phyloP scores from a whole-genome alignment of 1,284 basidiomycete genomes.

The Malassezia japonica region DNA sequence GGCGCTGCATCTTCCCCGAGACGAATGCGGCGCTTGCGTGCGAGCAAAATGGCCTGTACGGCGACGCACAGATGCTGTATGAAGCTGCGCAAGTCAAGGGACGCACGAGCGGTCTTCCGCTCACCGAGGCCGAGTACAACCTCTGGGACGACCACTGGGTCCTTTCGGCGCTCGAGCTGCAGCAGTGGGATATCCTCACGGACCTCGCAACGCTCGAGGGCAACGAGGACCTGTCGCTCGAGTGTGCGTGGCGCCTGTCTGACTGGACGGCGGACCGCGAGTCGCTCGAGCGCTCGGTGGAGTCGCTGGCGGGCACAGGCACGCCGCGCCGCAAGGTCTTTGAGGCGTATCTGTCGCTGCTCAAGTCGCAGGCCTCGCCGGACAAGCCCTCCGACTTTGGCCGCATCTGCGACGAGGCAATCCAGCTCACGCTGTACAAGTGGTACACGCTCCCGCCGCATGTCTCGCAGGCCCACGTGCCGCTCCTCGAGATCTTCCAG shows the following conservation, averaged over 20 bases:
- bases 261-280: slow-evolving; percentile 76
- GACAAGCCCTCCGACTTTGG: slow-evolving; percentile 43
- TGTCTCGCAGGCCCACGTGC: slow-evolving; percentile 83
- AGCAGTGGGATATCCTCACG: slow-evolving; percentile 82
- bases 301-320: slow-evolving; percentile 67
- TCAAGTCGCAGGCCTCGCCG: slow-evolving; percentile 52
- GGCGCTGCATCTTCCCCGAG: slow-evolving; percentile 75
- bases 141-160: slow-evolving; percentile 99
- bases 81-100: slow-evolving; percentile 83
- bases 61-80: slow-evolving; percentile 78
- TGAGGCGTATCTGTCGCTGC: slow-evolving; percentile 82
- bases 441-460: slow-evolving; percentile 81
- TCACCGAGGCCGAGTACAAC: slow-evolving; percentile 90
- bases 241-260: slow-evolving; percentile 87
- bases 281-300: slow-evolving; percentile 73
- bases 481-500: slow-evolving; percentile 93
- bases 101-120: slow-evolving; percentile 71
- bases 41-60: slow-evolving; percentile 97
- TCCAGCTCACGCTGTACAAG: slow-evolving; percentile 90
- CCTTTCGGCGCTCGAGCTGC: slow-evolving; percentile 84
- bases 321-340: slow-evolving; percentile 91
- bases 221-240: slow-evolving; percentile 83
- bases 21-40: slow-evolving; percentile 85
- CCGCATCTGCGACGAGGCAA: slow-evolving; percentile 80
- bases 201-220: slow-evolving; percentile 74